Evolutionary conservation across 208 protist species (phyloP).

Genomic region (Phytomonas serpens): DNA sequence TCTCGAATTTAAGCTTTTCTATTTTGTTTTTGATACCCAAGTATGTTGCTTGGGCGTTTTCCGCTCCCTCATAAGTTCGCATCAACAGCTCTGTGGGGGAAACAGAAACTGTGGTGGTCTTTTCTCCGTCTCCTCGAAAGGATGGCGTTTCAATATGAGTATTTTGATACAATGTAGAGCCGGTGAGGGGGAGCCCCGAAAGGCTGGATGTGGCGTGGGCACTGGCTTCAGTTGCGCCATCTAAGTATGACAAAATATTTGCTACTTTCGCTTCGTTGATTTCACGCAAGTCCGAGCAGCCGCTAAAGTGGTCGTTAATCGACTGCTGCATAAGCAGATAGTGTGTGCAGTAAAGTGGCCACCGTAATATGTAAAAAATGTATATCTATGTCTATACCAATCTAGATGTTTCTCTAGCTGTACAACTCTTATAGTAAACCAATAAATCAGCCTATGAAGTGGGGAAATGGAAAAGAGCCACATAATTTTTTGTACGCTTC

Average conservation of each 20-base stretch:
- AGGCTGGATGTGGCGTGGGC: neutral
- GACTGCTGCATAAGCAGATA: neutral
- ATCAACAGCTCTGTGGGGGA: conserved; percentile 9
- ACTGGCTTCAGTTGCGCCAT: conserved; percentile 23
- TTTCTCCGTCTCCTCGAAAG: neutral
- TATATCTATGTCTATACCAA: conserved; percentile 2
- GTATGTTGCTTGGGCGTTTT: conserved; percentile 50
- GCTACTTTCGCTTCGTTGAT: conserved; percentile 84
- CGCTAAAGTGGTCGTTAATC: conserved; percentile 20
- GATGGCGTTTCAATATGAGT: neutral
- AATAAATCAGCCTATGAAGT: conserved; percentile 1
- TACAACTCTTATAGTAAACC: conserved; percentile 1
- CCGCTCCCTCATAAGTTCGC: conserved; percentile 18
- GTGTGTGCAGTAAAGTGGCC: neutral
- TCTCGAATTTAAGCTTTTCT: conserved; percentile 60
- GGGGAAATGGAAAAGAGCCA: neutral
- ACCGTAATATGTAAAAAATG: conserved; percentile 4
- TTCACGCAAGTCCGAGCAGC: conserved; percentile 72
- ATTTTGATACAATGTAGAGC: neutral
- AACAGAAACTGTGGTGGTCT: neutral
- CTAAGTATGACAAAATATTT: conserved; percentile 80
- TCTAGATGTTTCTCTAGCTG: conserved; percentile 5
- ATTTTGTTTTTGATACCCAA: conserved; percentile 80
- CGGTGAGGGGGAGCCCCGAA: neutral
- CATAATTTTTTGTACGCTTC: neutral